Conservation (phyloP, 768 basidiomycete species). For the Collybia nuda region DNA sequence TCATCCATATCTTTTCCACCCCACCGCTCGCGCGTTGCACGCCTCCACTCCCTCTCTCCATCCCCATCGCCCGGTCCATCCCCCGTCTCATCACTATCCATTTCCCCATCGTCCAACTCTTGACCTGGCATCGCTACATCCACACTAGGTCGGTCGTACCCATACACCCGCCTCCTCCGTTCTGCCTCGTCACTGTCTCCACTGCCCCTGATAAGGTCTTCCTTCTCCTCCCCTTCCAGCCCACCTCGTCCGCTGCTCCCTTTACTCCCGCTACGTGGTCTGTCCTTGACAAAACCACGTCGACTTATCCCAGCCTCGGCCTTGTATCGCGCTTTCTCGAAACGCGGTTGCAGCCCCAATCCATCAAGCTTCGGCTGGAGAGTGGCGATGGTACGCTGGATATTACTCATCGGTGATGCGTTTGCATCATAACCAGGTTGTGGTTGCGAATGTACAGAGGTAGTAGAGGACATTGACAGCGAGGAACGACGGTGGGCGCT, state of each 20-base stretch:
- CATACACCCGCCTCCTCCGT: slow-evolving; percentile 28
- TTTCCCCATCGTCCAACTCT: slow-evolving; percentile 3
- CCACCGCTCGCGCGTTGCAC: slow-evolving; percentile 12
- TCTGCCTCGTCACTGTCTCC: slow-evolving; percentile 1
- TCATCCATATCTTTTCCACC: slow-evolving; percentile 42
- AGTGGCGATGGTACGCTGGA: slow-evolving; percentile 36
- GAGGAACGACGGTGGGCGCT: slow-evolving; percentile 14
- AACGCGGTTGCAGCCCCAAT: slow-evolving; percentile 40
- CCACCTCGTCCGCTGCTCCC: slow-evolving; percentile 23
- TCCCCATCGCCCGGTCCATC: slow-evolving; percentile 10
- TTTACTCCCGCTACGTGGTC: slow-evolving; percentile 22
- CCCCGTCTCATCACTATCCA: slow-evolving; percentile 8
- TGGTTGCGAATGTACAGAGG: neutral
- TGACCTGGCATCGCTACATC: slow-evolving; percentile 53
- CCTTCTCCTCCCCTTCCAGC: slow-evolving; percentile 31
- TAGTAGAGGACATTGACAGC: slow-evolving; percentile 2
- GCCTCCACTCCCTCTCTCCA: slow-evolving; percentile 16
- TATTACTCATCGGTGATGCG: slow-evolving; percentile 27
- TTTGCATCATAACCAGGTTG: neutral
- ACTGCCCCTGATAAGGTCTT: slow-evolving; percentile 16
- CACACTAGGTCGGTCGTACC: slow-evolving; percentile 59
- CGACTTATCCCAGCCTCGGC: slow-evolving; percentile 67
- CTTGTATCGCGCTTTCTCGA: slow-evolving; percentile 68
- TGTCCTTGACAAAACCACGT: slow-evolving; percentile 52
- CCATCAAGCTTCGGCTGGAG: too few species aligned